Conservation (phyloP, 331 rosid species). For the Prunus yedoensis region DNA sequence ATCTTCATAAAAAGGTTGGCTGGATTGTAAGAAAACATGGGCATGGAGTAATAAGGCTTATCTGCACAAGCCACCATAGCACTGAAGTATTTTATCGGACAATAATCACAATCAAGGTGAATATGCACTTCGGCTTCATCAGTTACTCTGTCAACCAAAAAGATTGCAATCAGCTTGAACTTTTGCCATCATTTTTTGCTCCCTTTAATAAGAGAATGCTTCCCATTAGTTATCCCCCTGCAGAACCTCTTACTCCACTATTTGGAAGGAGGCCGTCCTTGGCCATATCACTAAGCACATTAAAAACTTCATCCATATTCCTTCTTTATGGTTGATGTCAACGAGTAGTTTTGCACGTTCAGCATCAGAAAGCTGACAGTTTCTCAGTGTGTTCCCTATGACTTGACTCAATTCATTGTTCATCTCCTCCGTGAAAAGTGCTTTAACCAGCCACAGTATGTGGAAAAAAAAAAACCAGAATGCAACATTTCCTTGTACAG, state of each 20-base stretch:
- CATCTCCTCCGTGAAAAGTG: slow-evolving; percentile 56
- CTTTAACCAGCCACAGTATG: slow-evolving; percentile 69
- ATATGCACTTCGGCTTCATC: no score
- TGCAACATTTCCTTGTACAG: slow-evolving; percentile 62
- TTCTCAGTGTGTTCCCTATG: slow-evolving; percentile 44
- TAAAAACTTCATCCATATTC: no score
- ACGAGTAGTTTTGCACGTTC: slow-evolving; percentile 68
- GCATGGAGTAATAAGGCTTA: background rate
- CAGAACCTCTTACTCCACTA: slow-evolving; percentile 36
- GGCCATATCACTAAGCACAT: no score
- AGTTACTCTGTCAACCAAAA: no score
- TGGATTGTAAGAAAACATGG: no score
- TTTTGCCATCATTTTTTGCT: background rate
- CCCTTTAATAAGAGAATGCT: no score
- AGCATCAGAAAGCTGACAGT: slow-evolving; percentile 62
- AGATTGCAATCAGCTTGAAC: no score
- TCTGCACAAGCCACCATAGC: background rate
- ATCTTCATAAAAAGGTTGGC: no score
- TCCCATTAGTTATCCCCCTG: slow-evolving; percentile 14
- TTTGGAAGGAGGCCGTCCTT: slow-evolving; percentile 64
- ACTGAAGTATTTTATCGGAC: background rate
- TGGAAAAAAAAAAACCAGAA: slow-evolving; percentile 57
- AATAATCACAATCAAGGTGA: no score
- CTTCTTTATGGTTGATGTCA: slow-evolving; percentile 1
- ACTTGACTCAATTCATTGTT: slow-evolving; percentile 23